Base-by-base conservation (phyloP, 106 monocot genomes). In the Dendrobium huoshanense region DNA sequence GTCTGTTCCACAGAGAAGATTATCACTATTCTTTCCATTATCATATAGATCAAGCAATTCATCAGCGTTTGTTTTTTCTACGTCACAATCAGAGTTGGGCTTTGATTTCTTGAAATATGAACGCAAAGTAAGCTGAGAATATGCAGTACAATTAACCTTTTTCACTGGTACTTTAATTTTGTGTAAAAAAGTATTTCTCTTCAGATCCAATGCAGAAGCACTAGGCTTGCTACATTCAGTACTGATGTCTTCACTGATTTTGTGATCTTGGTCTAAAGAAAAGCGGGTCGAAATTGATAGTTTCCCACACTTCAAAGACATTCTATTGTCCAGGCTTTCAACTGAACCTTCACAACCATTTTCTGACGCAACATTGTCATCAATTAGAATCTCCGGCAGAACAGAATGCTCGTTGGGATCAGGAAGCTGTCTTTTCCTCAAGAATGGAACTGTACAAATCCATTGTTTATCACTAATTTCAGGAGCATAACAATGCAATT, bases 361-460 rank as follows among this genome's bases (percentile, higher is more conserved):
- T 79, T 81, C 48, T 33, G n/a, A 58, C 59, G 78, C 67, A 25
- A 25, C 65, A 64, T 81, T 83, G 55, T 85, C 81, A 73, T 19
- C 55, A 25, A 41, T 55, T n/a, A 40, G 73, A 27, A 47, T 48
- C 72, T 72, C 72, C 76, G 83, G 15, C 19, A 24, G 67, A 24
- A 19, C 40, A 68, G 24, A 55, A 25, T 76, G 73, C 13, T 84
- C 55, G 20, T 75, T n/a, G 75, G 41, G 10, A 75, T 55, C 29
- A 75, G 54, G 44, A 47, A 49, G 68, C 79, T 85, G 72, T 41
- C 84, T 85, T 88, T 90, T 95, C 73, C 15, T 83, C 16, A 99
- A 86, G 78, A 99, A 88, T 64, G 98, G 88, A 33, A 91, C 98
- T 99, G 95, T 80, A 89, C 67, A 27, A 37, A 79, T 79, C 43